Evolutionary conservation across 2,329 filamentous ascomycete species (phyloP).

Genomic region (Colletotrichum graminicola): DNA sequence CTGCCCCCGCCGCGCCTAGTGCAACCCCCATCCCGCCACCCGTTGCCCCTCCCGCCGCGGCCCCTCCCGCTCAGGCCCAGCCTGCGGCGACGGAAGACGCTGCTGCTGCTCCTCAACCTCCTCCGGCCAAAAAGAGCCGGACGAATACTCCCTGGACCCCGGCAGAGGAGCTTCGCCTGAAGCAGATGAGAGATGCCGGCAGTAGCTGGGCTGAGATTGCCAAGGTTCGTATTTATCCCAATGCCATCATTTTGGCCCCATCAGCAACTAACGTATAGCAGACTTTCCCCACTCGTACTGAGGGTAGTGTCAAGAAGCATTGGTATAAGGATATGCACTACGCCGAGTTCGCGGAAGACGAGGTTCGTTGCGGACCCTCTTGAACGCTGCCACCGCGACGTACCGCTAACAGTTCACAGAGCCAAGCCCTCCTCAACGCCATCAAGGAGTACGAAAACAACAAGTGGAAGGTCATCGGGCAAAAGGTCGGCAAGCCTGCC

Average conservation of each 20-base stretch:
- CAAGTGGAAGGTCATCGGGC: constrained; percentile 98
- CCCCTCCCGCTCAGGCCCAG: constrained; percentile 50
- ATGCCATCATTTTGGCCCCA: background rate
- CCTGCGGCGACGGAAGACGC: constrained; percentile 49
- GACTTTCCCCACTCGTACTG: constrained; percentile 93
- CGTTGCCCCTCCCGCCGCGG: constrained; percentile 49
- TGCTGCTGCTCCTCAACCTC: constrained; percentile 54
- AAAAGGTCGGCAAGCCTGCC: constrained; percentile 96
- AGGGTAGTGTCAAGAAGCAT: constrained; percentile 99
- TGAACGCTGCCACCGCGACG: constrained; percentile 38
- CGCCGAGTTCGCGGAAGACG: constrained; percentile 96
- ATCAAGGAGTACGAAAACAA: constrained; percentile 99
- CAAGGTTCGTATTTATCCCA: constrained; percentile 72
- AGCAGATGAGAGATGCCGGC: constrained; percentile 92
- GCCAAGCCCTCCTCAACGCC: constrained; percentile 84
- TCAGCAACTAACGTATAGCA: constrained; percentile 51
- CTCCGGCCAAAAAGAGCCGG: constrained; percentile 87
- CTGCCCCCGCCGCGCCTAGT: constrained; percentile 53
- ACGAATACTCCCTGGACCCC: constrained; percentile 99
- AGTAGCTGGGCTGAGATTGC: constrained; percentile 98
- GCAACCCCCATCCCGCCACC: constrained; percentile 50
- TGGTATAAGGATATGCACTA: constrained; percentile 99
- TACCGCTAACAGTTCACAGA: constrained; percentile 61
- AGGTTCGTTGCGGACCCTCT: constrained; percentile 69
- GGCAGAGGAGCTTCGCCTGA: constrained; percentile 90